phyloP scores from a whole-genome alignment of 495 filamentous ascomycete genomes.

The Penicillium verhagenii region DNA sequence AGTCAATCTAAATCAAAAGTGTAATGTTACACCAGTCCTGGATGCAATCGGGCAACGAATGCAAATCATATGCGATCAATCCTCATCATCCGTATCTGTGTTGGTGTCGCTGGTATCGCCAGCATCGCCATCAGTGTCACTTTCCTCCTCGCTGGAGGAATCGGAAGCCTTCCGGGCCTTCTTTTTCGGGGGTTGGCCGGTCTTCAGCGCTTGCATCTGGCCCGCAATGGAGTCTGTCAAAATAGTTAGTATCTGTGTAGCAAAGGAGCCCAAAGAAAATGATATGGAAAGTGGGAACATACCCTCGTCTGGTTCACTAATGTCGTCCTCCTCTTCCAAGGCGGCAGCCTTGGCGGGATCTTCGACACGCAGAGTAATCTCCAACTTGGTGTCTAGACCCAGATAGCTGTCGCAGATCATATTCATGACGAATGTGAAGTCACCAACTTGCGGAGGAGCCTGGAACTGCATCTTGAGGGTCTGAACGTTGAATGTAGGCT shows the following conservation, averaged over 20 bases:
- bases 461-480: conserved; percentile 98
- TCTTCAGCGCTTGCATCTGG: conserved; percentile 88
- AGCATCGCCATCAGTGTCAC: conserved; percentile 83
- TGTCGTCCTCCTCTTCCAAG: conserved; percentile 79
- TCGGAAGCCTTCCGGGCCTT: conserved; percentile 58
- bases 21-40: conserved; percentile 20
- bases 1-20: conserved; percentile 7
- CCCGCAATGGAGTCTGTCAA: conserved; percentile 84
- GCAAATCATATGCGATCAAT: conserved; percentile 29
- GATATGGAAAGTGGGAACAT: too few species aligned
- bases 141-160: conserved; percentile 77
- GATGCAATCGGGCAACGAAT: conserved; percentile 29
- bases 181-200: conserved; percentile 57
- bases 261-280: background rate
- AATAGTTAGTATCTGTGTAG: conserved; percentile 26
- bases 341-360: conserved; percentile 80
- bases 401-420: conserved; percentile 91
- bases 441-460: conserved; percentile 86
- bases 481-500: conserved; percentile 87
- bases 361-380: conserved; percentile 86
- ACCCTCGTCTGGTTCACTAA: conserved; percentile 98
- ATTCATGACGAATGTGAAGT: conserved; percentile 91
- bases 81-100: conserved; percentile 73
- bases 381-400: conserved; percentile 84
- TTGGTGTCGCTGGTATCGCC: conserved; percentile 76